Conservation (phyloP, 2,329 filamentous ascomycete genomes). For the Ceratocystis cubensis region DNA sequence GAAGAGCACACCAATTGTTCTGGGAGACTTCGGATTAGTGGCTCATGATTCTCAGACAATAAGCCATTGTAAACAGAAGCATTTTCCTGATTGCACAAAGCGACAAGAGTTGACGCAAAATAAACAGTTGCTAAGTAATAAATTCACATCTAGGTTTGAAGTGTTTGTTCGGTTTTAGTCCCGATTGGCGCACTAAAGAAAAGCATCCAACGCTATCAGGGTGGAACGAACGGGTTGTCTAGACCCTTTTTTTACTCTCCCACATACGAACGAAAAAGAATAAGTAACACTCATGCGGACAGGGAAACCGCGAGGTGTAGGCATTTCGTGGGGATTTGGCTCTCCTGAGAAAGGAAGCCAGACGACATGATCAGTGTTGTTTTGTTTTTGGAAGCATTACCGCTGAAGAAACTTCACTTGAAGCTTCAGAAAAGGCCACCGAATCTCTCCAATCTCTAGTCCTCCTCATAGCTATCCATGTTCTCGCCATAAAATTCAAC, state of each 20-base stretch:
- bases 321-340: constrained; percentile 15
- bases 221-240: constrained; percentile 57
- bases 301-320: constrained; percentile 21
- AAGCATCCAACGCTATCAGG: constrained; percentile 43
- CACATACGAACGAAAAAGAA: constrained; percentile 46
- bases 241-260: constrained; percentile 48
- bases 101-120: constrained; percentile 9
- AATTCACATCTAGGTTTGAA: neutral
- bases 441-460: neutral
- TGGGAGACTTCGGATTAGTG: too few relatives aligned
- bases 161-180: constrained; percentile 54
- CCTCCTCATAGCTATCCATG: neutral
- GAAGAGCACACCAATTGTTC: too few relatives aligned
- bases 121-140: constrained; percentile 9
- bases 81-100: neutral
- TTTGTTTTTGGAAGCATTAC: too few relatives aligned
- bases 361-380: neutral
- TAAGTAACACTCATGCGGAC: constrained; percentile 35
- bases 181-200: constrained; percentile 39
- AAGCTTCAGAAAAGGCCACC: neutral
- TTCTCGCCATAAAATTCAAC: neutral
- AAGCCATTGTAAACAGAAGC: neutral
- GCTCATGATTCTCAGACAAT: too few relatives aligned
- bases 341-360: neutral
- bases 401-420: neutral